Percentiles rank a stretch among this genome's conserved stretches.
phyloP scores from a whole-genome alignment of 1,284 basidiomycete species.

The Anthracocystis walkeri region DNA sequence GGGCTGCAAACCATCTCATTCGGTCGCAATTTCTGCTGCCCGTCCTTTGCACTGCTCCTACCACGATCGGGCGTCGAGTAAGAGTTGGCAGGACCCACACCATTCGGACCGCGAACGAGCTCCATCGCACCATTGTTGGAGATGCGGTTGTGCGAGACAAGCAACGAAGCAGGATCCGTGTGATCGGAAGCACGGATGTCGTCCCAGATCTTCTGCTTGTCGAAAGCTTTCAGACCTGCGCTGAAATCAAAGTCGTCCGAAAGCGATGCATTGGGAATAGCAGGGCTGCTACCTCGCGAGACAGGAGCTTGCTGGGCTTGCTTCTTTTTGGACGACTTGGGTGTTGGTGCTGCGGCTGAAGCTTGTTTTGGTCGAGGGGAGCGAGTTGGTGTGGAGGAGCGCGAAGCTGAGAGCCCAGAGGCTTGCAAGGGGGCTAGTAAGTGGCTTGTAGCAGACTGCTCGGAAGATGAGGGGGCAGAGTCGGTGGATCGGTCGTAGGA shows the following conservation, averaged over 20 bases:
- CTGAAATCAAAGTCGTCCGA: slow-evolving; percentile 47
- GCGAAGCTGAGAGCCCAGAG: slow-evolving; percentile 25
- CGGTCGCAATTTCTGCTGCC: slow-evolving; percentile 44
- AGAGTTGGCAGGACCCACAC: slow-evolving; percentile 45
- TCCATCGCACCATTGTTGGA: slow-evolving; percentile 12
- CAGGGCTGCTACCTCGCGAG: slow-evolving; percentile 31
- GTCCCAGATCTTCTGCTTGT: slow-evolving; percentile 54
- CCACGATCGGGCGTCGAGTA: slow-evolving; percentile 36
- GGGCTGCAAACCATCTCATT: slow-evolving; percentile 49
- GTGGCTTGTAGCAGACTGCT: slow-evolving; percentile 9
- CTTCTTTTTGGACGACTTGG: slow-evolving; percentile 40
- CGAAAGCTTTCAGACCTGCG: slow-evolving; percentile 45
- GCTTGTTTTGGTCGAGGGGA: slow-evolving; percentile 38
- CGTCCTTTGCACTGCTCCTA: slow-evolving; percentile 31
- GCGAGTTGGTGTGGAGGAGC: slow-evolving; percentile 45
- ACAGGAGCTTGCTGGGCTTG: not conserved
- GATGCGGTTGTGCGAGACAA: slow-evolving; percentile 51
- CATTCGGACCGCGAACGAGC: slow-evolving; percentile 43
- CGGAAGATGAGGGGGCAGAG: not conserved
- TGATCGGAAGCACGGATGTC: slow-evolving; percentile 49
- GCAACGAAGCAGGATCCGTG: slow-evolving; percentile 39
- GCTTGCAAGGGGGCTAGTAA: slow-evolving; percentile 17
- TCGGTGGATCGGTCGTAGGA: slow-evolving; percentile 17
- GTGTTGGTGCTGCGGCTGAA: slow-evolving; percentile 7
- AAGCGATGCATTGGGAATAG: slow-evolving; percentile 30